These are phyloP conservation scores for Penicillium coprophilum DNA, from an alignment of 495 filamentous ascomycete genomes.

Conservation along the genomic window DNA sequence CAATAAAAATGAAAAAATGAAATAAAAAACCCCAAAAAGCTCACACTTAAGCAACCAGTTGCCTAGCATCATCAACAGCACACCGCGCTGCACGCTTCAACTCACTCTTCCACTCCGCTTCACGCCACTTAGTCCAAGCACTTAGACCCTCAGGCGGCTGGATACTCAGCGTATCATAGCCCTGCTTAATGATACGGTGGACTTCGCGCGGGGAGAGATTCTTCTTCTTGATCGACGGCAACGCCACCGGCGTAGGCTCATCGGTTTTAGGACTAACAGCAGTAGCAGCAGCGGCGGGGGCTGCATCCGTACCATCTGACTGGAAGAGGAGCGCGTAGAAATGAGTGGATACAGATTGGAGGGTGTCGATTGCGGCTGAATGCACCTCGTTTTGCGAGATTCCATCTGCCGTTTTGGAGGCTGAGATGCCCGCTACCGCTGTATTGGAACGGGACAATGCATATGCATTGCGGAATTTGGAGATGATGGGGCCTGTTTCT, in stretches of 20 bases:
- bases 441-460: conserved; percentile 19
- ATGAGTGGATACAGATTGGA: conserved; percentile 81
- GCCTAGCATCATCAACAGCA: conserved; percentile 57
- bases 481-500: conserved; percentile 80
- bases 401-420: conserved; percentile 17
- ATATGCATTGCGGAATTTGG: conserved; percentile 81
- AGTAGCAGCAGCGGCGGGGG: conserved; percentile 2
- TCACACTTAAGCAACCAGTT: conserved; percentile 34
- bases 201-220: conserved; percentile 81
- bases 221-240: conserved; percentile 48
- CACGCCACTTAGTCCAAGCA: conserved; percentile 70
- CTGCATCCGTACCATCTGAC: conserved; percentile 41
- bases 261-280: conserved; percentile 26
- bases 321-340: conserved; percentile 80
- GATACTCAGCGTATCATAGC: conserved; percentile 90
- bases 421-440: not conserved
- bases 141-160: conserved; percentile 80
- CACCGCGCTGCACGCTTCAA: conserved; percentile 83
- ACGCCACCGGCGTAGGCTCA: conserved; percentile 26
- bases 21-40: not conserved
- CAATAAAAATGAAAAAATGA: not conserved
- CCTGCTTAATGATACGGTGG: conserved; percentile 87
- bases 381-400: conserved; percentile 27
- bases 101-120: conserved; percentile 63
- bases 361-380: conserved; percentile 67